These are phyloP conservation scores for Cladosporium colombiae DNA, from an alignment of 2,329 filamentous ascomycete genomes.

Conservation along the genomic window DNA sequence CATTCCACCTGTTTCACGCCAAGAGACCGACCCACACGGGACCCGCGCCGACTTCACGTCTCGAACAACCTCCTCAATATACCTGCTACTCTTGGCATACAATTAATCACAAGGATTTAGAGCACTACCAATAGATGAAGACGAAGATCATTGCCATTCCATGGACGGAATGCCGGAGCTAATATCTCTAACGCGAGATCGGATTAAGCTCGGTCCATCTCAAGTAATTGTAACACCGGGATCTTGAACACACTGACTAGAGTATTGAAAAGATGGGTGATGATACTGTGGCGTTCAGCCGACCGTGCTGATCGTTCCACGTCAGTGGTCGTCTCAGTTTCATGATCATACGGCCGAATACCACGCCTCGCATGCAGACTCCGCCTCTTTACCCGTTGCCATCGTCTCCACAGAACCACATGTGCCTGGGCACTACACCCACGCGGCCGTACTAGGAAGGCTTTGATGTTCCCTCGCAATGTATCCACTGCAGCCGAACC, in stretches of 20 bases:
- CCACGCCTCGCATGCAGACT: neutral
- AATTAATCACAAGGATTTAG: conserved; percentile 2
- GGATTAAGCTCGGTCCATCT: neutral
- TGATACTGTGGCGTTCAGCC: neutral
- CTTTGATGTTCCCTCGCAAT: neutral
- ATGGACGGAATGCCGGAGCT: neutral
- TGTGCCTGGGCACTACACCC: neutral
- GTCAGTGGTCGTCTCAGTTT: conserved; percentile 5
- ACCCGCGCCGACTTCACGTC: conserved; percentile 13
- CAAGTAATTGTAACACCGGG: neutral
- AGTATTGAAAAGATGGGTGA: neutral
- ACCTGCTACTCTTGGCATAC: conserved; percentile 16
- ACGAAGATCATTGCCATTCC: conserved; percentile 15
- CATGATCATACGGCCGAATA: neutral
- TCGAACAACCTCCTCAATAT: conserved; percentile 13
- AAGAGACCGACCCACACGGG: conserved; percentile 11
- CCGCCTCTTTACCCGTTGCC: conserved; percentile 5
- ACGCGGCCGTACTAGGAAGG: neutral
- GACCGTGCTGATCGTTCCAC: neutral
- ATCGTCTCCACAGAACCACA: conserved; percentile 9
- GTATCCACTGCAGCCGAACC: conserved; percentile 8
- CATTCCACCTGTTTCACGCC: conserved; percentile 10
- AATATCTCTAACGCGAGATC: neutral
- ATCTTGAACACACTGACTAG: conserved; percentile 1
- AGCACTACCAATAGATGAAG: neutral